Evolutionary conservation across 2,329 filamentous ascomycete genomes (phyloP), one percentile per base, ranked within the genome.

Genomic region (Penicillium concentricum): DNA sequence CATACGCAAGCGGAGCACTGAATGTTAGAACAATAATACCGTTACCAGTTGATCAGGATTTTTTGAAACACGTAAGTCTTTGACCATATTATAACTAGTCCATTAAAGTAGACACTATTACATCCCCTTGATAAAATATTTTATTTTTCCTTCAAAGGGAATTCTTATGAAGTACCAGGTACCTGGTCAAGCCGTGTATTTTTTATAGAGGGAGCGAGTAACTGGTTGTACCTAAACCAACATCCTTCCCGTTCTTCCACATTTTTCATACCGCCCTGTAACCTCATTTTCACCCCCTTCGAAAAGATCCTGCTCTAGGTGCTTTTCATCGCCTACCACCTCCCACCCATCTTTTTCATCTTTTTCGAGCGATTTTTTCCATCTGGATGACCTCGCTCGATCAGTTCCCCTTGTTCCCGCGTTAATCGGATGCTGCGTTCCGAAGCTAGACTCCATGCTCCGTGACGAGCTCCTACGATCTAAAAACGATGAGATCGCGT

Each of bases 401-500:
- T 65, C 60, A 60, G 67, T 67, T 68, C 57, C 64, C 63, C 64
- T 72, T 79, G 76, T 76, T 67, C 70, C 72, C 74, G 73, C 74
- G 74, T 76, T 72, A 78, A 77, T 79, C 76, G 77, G 74, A 79
- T 79, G 78, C 72, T 73, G 74, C 73, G 69, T 76, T 73, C 70
- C 74, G 72, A 69, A 76, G 74, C 68, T 76, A 75, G 74, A 72
- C 76, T 75, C 75, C 70, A 79, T 79, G 77, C 74, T 78, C 75
- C 73, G 74, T 66, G 75, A 79, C 73, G 76, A 78, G 75, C 76
- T 78, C 67, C 74, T 80, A 69, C 74, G 72, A 69, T 76, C 75
- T 71, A 79, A 79, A 72, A 77, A 78, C 68, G 74, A 79, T 75
- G 78, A 80, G 76, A 77, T 79, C 76, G 74, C 77, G 78, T 81